Evolutionary conservation across 495 filamentous ascomycete species (phyloP).

Genomic region (Aspergillus carlsbadensis): DNA sequence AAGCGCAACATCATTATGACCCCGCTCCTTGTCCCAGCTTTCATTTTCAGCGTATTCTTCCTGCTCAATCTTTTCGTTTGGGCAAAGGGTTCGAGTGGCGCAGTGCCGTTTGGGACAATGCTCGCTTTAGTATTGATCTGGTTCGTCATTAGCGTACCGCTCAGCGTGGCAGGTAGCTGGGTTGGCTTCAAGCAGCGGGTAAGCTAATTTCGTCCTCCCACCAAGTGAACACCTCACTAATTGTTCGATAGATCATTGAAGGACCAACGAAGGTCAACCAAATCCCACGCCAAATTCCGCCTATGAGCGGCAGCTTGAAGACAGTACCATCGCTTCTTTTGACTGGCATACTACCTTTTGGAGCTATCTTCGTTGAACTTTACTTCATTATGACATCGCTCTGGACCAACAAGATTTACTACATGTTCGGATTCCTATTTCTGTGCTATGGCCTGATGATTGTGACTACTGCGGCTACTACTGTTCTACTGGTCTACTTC

Average conservation of each 20-base stretch:
- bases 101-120: slow-evolving; percentile 97
- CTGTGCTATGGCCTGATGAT: slow-evolving; percentile 97
- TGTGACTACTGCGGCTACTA: slow-evolving; percentile 88
- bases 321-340: slow-evolving; percentile 84
- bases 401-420: slow-evolving; percentile 98
- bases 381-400: slow-evolving; percentile 98
- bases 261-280: slow-evolving; percentile 93
- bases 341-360: slow-evolving; percentile 89
- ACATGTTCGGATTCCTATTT: slow-evolving; percentile 99
- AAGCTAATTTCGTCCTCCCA: slow-evolving; percentile 11
- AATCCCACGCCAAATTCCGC: slow-evolving; percentile 94
- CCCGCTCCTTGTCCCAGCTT: slow-evolving; percentile 77
- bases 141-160: slow-evolving; percentile 92
- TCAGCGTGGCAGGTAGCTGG: slow-evolving; percentile 91
- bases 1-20: slow-evolving; percentile 90
- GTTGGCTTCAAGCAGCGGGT: slow-evolving; percentile 73
- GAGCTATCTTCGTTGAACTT: slow-evolving; percentile 94
- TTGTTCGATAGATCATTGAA: slow-evolving; percentile 49
- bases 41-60: slow-evolving; percentile 90
- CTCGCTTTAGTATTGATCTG: slow-evolving; percentile 88
- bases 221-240: slow-evolving; percentile 11
- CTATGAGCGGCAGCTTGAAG: slow-evolving; percentile 73
- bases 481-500: slow-evolving; percentile 91
- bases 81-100: slow-evolving; percentile 84
- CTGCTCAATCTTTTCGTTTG: slow-evolving; percentile 94